Evolutionary conservation across 495 filamentous ascomycete species (phyloP), one percentile per base, ranked within the genome.

Genomic region (Bacidia rubella): DNA sequence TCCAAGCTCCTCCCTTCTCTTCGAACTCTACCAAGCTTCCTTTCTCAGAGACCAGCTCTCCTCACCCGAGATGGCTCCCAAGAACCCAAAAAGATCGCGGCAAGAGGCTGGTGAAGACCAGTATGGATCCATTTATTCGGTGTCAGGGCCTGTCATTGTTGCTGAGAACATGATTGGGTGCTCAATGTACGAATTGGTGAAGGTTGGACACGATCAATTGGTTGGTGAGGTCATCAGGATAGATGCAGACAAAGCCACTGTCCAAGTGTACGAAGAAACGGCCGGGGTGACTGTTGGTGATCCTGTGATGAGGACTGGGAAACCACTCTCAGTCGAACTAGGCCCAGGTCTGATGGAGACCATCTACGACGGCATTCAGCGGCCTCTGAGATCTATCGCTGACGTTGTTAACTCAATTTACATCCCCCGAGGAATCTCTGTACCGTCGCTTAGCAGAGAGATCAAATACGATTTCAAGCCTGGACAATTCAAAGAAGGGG

Each of bases 241-340:
- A 64, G 90, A 87, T 57, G 84, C 76, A 59, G 93, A 97, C 65
- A 93, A 89, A 70, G 88, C 87, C 54, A 96, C 89, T 5, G 90
- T 98, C 56, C 93, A 98, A 72, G 92, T 98, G 54, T 98, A 98
- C 71, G 92, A 98, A 62, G 92, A 98, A 70, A 98, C 92, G 61
- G 93, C 88, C 72, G 92, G 92, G 68, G 81, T 98, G 58, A 95
- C 83, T 45, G 90, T 98, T 62, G 92, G 93, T 60, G 92, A 98
- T 63, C 92, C 92, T 43, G 93, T 98, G 50, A 52, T 72, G 27
- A 78, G 89, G 57, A 94, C 92, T 15, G 86, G 88, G 62, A 95
- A 95, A 75, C 93, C 92, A 53, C 75, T 99, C 2, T 93, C 90
- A 45, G 92, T 99, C 65, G 93, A 99, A 69, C 81, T 97, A 50